Conservation (phyloP, 148 eudicot genomes). For the Spergularia bocconei region DNA sequence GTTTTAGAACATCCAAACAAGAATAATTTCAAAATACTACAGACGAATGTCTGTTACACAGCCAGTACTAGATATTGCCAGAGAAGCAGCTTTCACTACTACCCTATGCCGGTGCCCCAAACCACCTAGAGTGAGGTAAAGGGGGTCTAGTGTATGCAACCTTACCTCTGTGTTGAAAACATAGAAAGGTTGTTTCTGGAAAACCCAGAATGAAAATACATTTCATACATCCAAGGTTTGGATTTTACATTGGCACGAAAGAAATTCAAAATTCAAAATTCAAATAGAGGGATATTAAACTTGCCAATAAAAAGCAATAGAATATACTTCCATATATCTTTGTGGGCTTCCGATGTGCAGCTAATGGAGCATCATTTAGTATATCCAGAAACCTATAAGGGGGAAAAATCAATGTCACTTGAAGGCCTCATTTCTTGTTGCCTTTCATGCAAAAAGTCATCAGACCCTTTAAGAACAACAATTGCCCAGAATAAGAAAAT, state of each 20-base stretch:
- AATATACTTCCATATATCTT: slow-evolving; percentile 68
- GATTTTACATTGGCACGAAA: neutral
- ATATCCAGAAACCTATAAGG: slow-evolving; percentile 76
- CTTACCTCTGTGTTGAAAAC: no score
- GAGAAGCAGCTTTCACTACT: neutral
- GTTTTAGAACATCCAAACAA: neutral
- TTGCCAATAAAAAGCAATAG: slow-evolving; percentile 85
- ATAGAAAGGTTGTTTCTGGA: no score
- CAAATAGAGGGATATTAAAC: slow-evolving; percentile 31
- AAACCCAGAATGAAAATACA: neutral
- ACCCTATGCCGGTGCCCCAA: neutral
- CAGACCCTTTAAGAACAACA: neutral
- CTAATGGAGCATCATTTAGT: slow-evolving; percentile 88
- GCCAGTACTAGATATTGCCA: neutral
- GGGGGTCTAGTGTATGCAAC: no score
- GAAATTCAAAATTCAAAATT: slow-evolving; percentile 10
- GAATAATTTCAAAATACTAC: neutral
- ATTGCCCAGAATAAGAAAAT: neutral
- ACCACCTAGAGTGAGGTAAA: neutral
- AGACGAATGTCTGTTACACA: neutral
- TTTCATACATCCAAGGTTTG: neutral
- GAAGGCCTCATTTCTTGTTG: neutral
- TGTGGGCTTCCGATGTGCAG: slow-evolving; percentile 82
- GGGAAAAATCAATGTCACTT: slow-evolving; percentile 20
- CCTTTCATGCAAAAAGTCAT: neutral